Percentiles rank a stretch among this genome's conserved stretches.
These are phyloP conservation scores for Purpureocillium lavendulum DNA, from an alignment of 2,329 filamentous ascomycete genomes.

Conservation along the genomic window DNA sequence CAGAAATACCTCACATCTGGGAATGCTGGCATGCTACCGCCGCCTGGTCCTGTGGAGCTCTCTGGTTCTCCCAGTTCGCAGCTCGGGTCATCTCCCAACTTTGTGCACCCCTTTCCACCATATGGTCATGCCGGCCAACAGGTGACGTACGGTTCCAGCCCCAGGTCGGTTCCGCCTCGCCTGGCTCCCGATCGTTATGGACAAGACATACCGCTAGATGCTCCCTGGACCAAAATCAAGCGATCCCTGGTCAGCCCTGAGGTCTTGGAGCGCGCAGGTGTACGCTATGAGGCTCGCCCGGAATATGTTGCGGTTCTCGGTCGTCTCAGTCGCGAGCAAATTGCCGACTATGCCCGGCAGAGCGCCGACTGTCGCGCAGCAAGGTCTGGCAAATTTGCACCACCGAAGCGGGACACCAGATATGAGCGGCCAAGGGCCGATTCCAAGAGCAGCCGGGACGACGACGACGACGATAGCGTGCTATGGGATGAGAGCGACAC, in stretches of 20 bases:
- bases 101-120: constrained; percentile 24
- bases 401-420: constrained; percentile 6
- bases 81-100: constrained; percentile 30
- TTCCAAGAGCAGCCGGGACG: constrained; percentile 25
- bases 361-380: constrained; percentile 38
- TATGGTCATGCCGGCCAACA: constrained; percentile 19
- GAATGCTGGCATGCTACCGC: constrained; percentile 15
- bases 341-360: constrained; percentile 40
- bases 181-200: constrained; percentile 51
- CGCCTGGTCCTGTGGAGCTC: constrained; percentile 16
- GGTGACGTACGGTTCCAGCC: constrained; percentile 22
- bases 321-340: constrained; percentile 40
- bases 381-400: constrained; percentile 14
- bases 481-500: constrained; percentile 21
- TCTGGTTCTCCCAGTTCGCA: constrained; percentile 23
- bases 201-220: constrained; percentile 44
- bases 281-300: constrained; percentile 52
- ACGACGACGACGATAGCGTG: constrained; percentile 20
- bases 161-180: constrained; percentile 21
- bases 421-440: constrained; percentile 14
- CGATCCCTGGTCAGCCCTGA: constrained; percentile 49
- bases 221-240: constrained; percentile 51
- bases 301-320: constrained; percentile 54
- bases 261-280: constrained; percentile 43
- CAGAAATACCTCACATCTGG: constrained; percentile 26